Evolutionary conservation across 139 green algal species (phyloP), one percentile per base, ranked within the genome.

Genomic region (Chlamydomonas incerta): DNA sequence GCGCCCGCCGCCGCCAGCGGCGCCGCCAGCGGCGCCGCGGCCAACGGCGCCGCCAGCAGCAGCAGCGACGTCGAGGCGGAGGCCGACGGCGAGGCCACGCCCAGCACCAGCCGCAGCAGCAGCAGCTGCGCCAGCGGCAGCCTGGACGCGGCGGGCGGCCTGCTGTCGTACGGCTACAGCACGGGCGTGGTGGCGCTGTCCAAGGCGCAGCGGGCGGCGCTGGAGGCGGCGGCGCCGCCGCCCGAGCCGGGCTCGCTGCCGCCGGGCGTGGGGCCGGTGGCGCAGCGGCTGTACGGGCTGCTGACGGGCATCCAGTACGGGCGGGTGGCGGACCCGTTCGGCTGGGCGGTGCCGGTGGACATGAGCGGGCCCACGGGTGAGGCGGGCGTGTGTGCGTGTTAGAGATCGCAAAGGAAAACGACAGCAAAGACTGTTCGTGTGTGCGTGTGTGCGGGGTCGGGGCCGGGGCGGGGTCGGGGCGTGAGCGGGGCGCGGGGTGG

Each of bases 251-350:
- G n/a, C 17, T 83, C 77, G 29, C 77, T 83, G 46, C 63, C 77
- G 63, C 15, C 63, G 6, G 77, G 77, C 47, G 77, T 83, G 33
- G 83, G 82, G 31, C 70, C 68, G 35, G 47, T 81, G 62, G 87
- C 95, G 6, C 88, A 96, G 83, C 85, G 96, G 87, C 86, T 98
- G 66, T 99, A 99, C 83, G 85, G 91, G 50, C 77, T 92, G 55
- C 92, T 99, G 41, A 99, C 96, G n/a, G 85, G 84, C 13, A 76
- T 99, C 23, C 96, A 99, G 89, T 92, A 92, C 66, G 94, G 95
- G 77, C 77, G 85, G 74, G 58, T 66, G 1, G 60, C 82, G 20
- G 96, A 99, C 69, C 75, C 82, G 2, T 96, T 95, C 82, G 94
- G 95, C 50, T 99, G 96, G 96, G 91, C 26, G 60, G 35, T 62